phyloP scores from a whole-genome alignment of 208 protist species.

The Leishmania arabica region DNA sequence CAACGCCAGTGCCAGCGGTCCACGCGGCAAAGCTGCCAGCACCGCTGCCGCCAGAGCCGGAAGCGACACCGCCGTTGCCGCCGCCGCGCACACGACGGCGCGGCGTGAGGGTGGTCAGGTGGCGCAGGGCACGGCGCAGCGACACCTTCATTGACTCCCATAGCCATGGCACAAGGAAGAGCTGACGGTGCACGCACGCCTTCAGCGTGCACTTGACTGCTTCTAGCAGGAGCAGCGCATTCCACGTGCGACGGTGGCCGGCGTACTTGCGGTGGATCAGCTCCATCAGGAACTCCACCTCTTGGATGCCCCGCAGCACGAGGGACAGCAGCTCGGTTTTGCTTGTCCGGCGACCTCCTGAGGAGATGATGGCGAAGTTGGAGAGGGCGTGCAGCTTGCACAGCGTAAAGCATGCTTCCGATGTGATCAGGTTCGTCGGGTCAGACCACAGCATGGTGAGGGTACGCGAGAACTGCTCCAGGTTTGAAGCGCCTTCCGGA shows the following conservation, averaged over 20 bases:
- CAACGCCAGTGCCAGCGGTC: not conserved
- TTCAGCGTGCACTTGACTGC: constrained; percentile 66
- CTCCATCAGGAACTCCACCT: constrained; percentile 71
- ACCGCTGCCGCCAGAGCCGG: constrained; percentile 6
- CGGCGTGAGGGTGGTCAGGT: constrained; percentile 20
- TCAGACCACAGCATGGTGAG: constrained; percentile 64
- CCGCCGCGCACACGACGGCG: constrained; percentile 15
- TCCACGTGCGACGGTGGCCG: constrained; percentile 56
- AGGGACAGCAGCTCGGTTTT: constrained; percentile 42
- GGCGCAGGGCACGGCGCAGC: constrained; percentile 30
- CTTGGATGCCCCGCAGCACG: constrained; percentile 37
- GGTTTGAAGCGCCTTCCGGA: constrained; percentile 51
- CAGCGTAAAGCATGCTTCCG: constrained; percentile 63
- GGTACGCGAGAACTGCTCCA: constrained; percentile 73
- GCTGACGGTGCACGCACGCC: constrained; percentile 57
- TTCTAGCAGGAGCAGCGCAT: constrained; percentile 61
- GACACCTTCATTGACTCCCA: constrained; percentile 50
- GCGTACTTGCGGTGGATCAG: constrained; percentile 57
- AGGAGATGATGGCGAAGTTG: constrained; percentile 54
- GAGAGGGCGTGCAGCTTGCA: constrained; percentile 63
- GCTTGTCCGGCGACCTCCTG: constrained; percentile 34
- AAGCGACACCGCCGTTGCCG: constrained; percentile 11
- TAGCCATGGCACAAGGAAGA: constrained; percentile 76
- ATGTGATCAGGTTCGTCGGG: constrained; percentile 62
- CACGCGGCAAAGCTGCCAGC: not conserved